These are phyloP conservation scores for Kondoa subrosea DNA, from an alignment of 768 basidiomycete genomes.

Conservation along the genomic window DNA sequence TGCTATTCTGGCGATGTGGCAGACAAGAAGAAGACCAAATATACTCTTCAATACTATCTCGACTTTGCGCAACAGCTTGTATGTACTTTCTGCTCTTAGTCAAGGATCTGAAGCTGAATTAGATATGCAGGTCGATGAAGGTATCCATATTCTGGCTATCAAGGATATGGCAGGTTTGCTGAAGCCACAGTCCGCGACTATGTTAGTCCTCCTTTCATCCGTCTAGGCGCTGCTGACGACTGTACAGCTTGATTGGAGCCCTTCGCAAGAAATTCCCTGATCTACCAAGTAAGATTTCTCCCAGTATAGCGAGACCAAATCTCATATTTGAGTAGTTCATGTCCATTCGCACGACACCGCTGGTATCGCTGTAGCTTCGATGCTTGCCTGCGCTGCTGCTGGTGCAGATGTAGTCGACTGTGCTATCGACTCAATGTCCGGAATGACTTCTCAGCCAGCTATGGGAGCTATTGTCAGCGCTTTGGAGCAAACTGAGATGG, in stretches of 20 bases:
- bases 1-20: conserved; percentile 98
- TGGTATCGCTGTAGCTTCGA: conserved; percentile 91
- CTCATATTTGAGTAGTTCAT: conserved; percentile 46
- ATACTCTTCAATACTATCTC: conserved; percentile 92
- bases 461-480: conserved; percentile 96
- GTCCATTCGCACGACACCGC: conserved; percentile 99
- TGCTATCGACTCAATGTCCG: conserved; percentile 98
- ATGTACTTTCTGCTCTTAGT: conserved; percentile 41
- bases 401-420: conserved; percentile 97
- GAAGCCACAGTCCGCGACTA: conserved; percentile 79
- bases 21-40: conserved; percentile 84
- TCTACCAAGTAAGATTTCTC: conserved; percentile 40
- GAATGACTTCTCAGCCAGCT: conserved; percentile 91
- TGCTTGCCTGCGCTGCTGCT: conserved; percentile 89
- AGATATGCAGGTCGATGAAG: conserved; percentile 33
- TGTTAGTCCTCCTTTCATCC: conserved; percentile 40
- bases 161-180: conserved; percentile 90
- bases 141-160: conserved; percentile 89
- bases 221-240: conserved; percentile 3
- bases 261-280: conserved; percentile 93
- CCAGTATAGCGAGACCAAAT: background rate
- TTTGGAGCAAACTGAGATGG: conserved; percentile 79
- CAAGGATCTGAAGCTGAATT: too few relatives aligned
- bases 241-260: conserved; percentile 63
- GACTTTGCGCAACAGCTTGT: conserved; percentile 75